Percentiles rank a stretch among this genome's conserved stretches.
Conservation (phyloP, 805 yeast genomes). For the Brettanomyces naardenensis region DNA sequence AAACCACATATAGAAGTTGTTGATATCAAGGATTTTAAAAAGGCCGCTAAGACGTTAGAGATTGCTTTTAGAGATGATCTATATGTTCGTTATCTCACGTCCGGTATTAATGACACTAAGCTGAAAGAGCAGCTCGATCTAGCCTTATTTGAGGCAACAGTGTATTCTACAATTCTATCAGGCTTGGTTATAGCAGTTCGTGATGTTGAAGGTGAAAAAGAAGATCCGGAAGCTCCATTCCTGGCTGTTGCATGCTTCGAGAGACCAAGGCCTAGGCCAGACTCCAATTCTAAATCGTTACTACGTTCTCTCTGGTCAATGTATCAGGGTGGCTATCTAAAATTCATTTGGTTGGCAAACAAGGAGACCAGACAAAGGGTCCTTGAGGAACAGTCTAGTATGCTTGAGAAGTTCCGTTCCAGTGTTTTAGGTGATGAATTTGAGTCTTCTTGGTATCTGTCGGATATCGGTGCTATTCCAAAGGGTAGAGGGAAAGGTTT, state of each 20-base stretch:
- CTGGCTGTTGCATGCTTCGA: constrained; percentile 48
- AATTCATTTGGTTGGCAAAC: constrained; percentile 27
- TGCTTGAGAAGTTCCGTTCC: constrained; percentile 35
- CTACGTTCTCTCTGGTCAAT: constrained; percentile 25
- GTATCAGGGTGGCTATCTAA: constrained; percentile 27
- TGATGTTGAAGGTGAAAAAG: constrained; percentile 36
- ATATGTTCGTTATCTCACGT: constrained; percentile 42
- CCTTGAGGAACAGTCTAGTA: constrained; percentile 41
- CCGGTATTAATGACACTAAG: constrained; percentile 28
- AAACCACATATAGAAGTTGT: constrained; percentile 23
- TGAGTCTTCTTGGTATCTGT: constrained; percentile 44
- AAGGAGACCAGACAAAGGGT: constrained; percentile 41
- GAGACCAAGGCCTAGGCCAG: constrained; percentile 19
- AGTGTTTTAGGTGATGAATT: constrained; percentile 34
- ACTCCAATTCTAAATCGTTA: constrained; percentile 20
- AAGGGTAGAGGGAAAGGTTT: constrained; percentile 53
- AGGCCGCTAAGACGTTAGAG: constrained; percentile 47
- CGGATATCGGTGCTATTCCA: constrained; percentile 52
- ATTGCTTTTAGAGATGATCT: constrained; percentile 49
- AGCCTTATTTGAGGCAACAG: constrained; percentile 45
- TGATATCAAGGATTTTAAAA: constrained; percentile 36
- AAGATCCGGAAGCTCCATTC: constrained; percentile 35
- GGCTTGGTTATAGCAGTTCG: constrained; percentile 46
- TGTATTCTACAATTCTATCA: constrained; percentile 40
- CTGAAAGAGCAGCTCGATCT: constrained; percentile 35